Conservation (phyloP, 1,284 basidiomycete species). For the Trichosporon asahii region DNA sequence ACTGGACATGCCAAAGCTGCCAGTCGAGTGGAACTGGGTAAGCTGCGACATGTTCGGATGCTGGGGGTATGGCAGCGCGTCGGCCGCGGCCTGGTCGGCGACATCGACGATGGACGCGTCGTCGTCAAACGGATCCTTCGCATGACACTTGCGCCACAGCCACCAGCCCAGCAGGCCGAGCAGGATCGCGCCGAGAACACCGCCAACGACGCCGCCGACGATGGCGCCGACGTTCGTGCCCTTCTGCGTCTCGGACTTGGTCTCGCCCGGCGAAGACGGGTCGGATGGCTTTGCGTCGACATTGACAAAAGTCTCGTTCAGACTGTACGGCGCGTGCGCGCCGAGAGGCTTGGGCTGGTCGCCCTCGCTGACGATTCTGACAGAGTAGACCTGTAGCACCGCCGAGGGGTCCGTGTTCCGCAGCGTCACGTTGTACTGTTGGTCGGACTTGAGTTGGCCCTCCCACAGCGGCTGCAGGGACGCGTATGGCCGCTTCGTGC, state of each 20-base stretch:
- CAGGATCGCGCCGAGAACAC: background rate
- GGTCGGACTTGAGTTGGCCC: background rate
- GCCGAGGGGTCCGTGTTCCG: background rate
- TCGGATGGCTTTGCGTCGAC: background rate
- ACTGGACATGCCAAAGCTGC: background rate
- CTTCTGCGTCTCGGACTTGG: background rate
- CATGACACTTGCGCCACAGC: background rate
- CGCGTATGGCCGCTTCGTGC: background rate
- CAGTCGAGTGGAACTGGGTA: background rate
- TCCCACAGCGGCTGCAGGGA: conserved; percentile 2
- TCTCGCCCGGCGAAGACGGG: background rate
- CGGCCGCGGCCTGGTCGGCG: background rate
- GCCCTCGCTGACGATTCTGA: background rate
- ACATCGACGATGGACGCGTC: background rate
- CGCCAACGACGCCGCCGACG: conserved; percentile 1
- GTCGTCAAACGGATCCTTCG: background rate
- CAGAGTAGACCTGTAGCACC: background rate
- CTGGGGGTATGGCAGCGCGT: background rate
- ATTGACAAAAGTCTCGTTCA: background rate
- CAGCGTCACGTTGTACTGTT: background rate
- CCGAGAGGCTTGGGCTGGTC: background rate
- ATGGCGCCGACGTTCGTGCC: background rate
- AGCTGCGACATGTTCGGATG: background rate
- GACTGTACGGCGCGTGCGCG: background rate
- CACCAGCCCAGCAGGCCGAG: background rate